These are phyloP conservation scores for Quercus ilex DNA, from an alignment of 306 rosid species.

Conservation along the genomic window DNA sequence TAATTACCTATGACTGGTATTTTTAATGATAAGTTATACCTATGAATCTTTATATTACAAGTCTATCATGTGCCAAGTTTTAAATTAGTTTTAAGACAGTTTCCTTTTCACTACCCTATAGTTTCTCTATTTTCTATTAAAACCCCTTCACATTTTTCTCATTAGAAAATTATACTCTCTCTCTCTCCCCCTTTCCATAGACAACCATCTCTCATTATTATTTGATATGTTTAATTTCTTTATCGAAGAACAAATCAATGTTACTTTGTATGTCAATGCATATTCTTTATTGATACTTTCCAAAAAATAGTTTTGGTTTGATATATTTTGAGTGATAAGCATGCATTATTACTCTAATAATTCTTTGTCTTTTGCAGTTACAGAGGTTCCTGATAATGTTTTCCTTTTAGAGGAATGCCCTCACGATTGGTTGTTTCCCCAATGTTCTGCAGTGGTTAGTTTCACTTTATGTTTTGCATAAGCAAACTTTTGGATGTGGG, in stretches of 20 bases:
- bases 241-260: neutral
- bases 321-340: constrained; percentile 4
- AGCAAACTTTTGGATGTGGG: neutral
- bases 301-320: constrained; percentile 10
- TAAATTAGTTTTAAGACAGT: neutral
- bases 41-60: neutral
- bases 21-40: neutral
- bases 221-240: neutral
- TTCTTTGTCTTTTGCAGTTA: constrained; percentile 48
- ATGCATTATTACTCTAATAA: constrained; percentile 8
- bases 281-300: neutral
- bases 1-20: neutral
- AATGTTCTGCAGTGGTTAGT: constrained; percentile 94
- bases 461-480: constrained; percentile 6
- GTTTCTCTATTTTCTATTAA: neutral
- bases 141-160: neutral
- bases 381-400: constrained; percentile 58
- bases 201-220: neutral
- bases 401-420: constrained; percentile 90
- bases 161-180: neutral
- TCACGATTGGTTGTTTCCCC: constrained; percentile 97
- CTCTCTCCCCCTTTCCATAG: neutral
- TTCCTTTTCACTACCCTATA: neutral
- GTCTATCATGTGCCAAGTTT: neutral
- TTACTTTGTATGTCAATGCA: neutral